These are phyloP conservation scores for Arctostaphylos glauca DNA, from an alignment of 148 eudicot species.

Conservation along the genomic window DNA sequence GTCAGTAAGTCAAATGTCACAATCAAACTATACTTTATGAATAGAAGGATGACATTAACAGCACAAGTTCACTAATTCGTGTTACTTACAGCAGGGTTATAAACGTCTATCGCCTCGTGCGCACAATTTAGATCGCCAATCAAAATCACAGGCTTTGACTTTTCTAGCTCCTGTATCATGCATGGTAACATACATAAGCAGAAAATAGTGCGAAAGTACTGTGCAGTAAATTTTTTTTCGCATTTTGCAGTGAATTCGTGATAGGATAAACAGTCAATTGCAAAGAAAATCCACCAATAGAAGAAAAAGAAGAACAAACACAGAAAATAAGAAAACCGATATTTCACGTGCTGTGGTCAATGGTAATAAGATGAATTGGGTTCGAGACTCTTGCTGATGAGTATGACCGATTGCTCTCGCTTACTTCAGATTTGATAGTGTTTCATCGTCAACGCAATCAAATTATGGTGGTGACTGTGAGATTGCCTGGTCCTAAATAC, in stretches of 20 bases:
- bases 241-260: not conserved
- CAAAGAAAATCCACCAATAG: not conserved
- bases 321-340: not conserved
- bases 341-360: not conserved
- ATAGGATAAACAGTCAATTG: not conserved
- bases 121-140: slow-evolving; percentile 95
- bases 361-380: not conserved
- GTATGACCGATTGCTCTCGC: too few relatives aligned
- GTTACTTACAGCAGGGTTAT: slow-evolving; percentile 79
- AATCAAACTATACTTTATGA: not conserved
- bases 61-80: not conserved
- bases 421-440: too few relatives aligned
- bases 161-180: slow-evolving; percentile 80
- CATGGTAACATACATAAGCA: slow-evolving; percentile 9
- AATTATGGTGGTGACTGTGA: too few relatives aligned
- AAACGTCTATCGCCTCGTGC: slow-evolving; percentile 93
- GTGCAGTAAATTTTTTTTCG: not conserved
- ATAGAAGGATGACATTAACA: not conserved
- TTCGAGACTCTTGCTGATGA: too few relatives aligned
- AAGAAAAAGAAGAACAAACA: not conserved
- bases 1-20: too few relatives aligned
- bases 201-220: not conserved
- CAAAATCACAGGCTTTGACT: slow-evolving; percentile 89
- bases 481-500: too few relatives aligned
- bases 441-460: too few relatives aligned